phyloP scores from a whole-genome alignment of 805 yeast species.

The Monosporozyma siamensis region DNA sequence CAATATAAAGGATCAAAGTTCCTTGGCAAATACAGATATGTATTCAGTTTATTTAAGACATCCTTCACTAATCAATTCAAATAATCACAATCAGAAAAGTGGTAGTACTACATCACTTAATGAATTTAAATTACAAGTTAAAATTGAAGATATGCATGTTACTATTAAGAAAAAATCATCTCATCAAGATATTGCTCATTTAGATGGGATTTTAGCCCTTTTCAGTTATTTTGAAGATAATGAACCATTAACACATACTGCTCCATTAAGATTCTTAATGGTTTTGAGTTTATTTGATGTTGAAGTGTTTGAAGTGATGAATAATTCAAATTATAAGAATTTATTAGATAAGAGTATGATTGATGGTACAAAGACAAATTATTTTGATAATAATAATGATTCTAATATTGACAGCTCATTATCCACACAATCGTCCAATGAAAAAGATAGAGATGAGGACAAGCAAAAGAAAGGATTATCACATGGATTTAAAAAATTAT shows the following conservation, averaged over 20 bases:
- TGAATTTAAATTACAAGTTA: not conserved
- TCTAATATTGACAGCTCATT: not conserved
- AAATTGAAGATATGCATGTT: slow-evolving; percentile 1
- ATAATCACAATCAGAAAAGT: not conserved
- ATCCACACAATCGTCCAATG: not conserved
- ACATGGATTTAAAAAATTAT: slow-evolving; percentile 22
- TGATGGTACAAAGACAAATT: not conserved
- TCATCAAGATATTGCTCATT: slow-evolving; percentile 6
- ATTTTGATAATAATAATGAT: not conserved
- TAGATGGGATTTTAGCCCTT: slow-evolving; percentile 18
- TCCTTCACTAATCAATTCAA: not conserved
- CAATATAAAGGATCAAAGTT: not conserved
- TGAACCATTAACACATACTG: slow-evolving; percentile 23
- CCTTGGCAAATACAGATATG: not conserved
- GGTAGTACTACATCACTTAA: not conserved
- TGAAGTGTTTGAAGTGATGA: slow-evolving; percentile 19
- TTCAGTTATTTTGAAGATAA: slow-evolving; percentile 19
- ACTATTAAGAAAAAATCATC: slow-evolving; percentile 2
- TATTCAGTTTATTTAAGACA: slow-evolving; percentile 3
- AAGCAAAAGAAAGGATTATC: slow-evolving; percentile 13
- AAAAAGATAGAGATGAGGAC: not conserved
- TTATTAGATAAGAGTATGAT: slow-evolving; percentile 12
- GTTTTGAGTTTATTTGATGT: slow-evolving; percentile 21
- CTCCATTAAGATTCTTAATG: slow-evolving; percentile 20
- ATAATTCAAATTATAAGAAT: slow-evolving; percentile 16